These are phyloP conservation scores for Diaporthe nobilis DNA, from an alignment of 2,329 filamentous ascomycete species.

Conservation along the genomic window DNA sequence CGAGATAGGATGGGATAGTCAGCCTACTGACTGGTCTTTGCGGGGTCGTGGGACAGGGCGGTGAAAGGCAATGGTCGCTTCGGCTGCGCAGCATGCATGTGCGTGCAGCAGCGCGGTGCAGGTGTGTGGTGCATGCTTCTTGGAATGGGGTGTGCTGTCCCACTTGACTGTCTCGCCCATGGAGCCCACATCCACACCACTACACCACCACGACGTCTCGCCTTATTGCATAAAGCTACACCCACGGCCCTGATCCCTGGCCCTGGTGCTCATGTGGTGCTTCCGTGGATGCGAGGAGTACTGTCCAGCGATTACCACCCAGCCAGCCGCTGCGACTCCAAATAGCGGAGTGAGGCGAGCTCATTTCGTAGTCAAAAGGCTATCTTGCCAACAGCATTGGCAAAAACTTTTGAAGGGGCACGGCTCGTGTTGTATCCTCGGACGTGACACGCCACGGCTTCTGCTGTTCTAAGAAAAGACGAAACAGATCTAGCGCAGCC, in stretches of 20 bases:
- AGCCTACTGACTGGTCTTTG: constrained; percentile 9
- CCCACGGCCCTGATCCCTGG: background rate
- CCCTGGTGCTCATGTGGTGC: background rate
- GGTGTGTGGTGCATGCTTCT: constrained; percentile 28
- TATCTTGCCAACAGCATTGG: constrained; percentile 9
- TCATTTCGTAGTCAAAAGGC: constrained; percentile 2
- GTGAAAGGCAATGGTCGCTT: constrained; percentile 36
- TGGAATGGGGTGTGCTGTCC: constrained; percentile 14
- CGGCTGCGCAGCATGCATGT: constrained; percentile 33
- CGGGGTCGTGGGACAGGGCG: constrained; percentile 32
- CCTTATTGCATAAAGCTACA: constrained; percentile 28
- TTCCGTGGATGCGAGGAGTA: background rate
- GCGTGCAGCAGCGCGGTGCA: constrained; percentile 36
- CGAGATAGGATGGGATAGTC: constrained; percentile 16
- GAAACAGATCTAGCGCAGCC: constrained; percentile 26
- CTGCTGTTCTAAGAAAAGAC: constrained; percentile 32
- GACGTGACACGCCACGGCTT: constrained; percentile 21
- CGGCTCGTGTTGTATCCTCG: constrained; percentile 2
- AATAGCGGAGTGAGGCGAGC: background rate
- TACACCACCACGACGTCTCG: background rate
- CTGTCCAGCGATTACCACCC: constrained; percentile 3
- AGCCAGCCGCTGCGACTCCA: constrained; percentile 14
- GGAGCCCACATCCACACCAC: background rate
- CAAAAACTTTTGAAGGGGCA: background rate
- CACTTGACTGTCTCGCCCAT: constrained; percentile 20